Evolutionary conservation across 2,329 filamentous ascomycete genomes (phyloP), one percentile per base, ranked within the genome.

Genomic region (Fusarium albosuccineum): DNA sequence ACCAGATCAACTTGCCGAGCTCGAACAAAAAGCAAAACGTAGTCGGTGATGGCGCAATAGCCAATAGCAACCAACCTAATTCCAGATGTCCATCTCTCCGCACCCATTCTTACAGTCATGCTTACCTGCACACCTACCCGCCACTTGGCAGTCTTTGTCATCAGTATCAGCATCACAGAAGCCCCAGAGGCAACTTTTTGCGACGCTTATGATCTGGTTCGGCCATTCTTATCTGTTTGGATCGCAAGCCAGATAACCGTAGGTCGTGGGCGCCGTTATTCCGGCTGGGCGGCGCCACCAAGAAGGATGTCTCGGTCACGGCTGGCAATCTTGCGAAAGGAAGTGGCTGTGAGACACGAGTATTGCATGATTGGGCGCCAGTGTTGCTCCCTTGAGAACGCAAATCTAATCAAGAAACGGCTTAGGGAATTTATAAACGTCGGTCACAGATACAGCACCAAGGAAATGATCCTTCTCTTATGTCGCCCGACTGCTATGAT

Each of bases 91-190:
- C 1, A 64, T 70, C 30, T 68, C 68, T 0, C 78, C 79, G 46
- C 80, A 82, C 6, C 76, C 77, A 10, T 55, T 57, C 1, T 69
- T 72, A 34, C 80, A 82, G 2, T 58, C 34, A 27, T 71, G 55
- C 2, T 48, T 56, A 53, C 82, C 81, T 9, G 76, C 39, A 45
- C 81, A 82, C 10, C 67, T 72, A 2, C 75, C 79, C 0, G 76
- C 78, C 11, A 82, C 53, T 1, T 78, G 78, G 36, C 80, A 82
- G 56, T 82, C 79, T 1, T 69, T 73, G 3, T 78, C 79, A 1
- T 67, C 48, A 3, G 76, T 62, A 4, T 81, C 76, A 0, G 73
- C 77, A 0, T 74, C 77, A 1, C 79, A 82, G 69, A 81, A 79
- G 0, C 79, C 80, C 79, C 79, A 82, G 5, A 82, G 67, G 0